Conservation (phyloP, 768 basidiomycete species). For the Termitomyces eurrhizus region DNA sequence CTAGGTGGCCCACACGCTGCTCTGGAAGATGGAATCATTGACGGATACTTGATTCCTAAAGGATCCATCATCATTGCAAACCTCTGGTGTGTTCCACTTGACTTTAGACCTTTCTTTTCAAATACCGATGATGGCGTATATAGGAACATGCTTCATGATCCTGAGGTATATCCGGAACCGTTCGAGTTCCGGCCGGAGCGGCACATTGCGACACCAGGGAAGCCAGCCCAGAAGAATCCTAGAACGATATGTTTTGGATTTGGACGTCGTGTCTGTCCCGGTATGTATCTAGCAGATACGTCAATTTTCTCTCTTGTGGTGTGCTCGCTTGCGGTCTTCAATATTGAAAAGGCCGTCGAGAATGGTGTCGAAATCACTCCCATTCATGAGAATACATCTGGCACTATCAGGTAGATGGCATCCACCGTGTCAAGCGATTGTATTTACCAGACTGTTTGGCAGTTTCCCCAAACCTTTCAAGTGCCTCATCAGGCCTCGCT, state of each 20-base stretch:
- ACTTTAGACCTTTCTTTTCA: neutral
- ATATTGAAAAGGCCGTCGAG: conserved; percentile 41
- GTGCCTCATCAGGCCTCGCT: conserved; percentile 30
- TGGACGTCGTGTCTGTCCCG: conserved; percentile 44
- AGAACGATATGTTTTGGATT: conserved; percentile 42
- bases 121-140: neutral
- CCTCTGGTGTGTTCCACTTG: conserved; percentile 33
- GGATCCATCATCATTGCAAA: conserved; percentile 42
- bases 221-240: conserved; percentile 35
- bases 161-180: conserved; percentile 44
- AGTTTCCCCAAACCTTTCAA: conserved; percentile 33
- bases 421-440: neutral
- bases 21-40: conserved; percentile 38
- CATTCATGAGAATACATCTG: conserved; percentile 39
- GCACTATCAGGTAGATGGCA: conserved; percentile 39
- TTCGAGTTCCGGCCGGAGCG: conserved; percentile 47
- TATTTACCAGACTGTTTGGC: neutral
- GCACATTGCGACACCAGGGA: conserved; percentile 28
- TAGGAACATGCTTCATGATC: conserved; percentile 55
- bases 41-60: conserved; percentile 48
- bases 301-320: conserved; percentile 42
- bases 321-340: conserved; percentile 44
- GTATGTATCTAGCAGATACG: conserved; percentile 48
- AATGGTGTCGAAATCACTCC: conserved; percentile 44
- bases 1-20: conserved; percentile 43